phyloP scores from a whole-genome alignment of 2,329 filamentous ascomycete genomes.

The Fusarium metavorans region DNA sequence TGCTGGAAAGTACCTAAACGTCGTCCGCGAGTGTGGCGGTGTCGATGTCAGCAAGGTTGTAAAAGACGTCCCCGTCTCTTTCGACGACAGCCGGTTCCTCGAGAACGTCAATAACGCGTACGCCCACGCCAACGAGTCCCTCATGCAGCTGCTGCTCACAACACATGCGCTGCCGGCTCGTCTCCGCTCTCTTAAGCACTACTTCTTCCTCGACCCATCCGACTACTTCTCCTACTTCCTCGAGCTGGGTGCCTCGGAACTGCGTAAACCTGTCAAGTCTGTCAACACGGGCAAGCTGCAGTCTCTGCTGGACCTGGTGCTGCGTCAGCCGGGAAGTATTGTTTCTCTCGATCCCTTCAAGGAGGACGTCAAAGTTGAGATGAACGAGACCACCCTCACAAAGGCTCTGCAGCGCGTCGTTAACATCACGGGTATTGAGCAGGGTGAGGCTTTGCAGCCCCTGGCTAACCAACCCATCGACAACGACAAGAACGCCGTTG shows the following conservation, averaged over 20 bases:
- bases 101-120: slow-evolving; percentile 98
- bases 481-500: slow-evolving; percentile 86
- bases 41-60: slow-evolving; percentile 93
- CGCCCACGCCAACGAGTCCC: slow-evolving; percentile 92
- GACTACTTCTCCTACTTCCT: slow-evolving; percentile 99
- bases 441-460: slow-evolving; percentile 84
- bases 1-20: slow-evolving; percentile 97
- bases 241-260: slow-evolving; percentile 88
- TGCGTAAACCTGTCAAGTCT: slow-evolving; percentile 87
- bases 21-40: slow-evolving; percentile 95
- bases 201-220: slow-evolving; percentile 97
- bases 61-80: slow-evolving; percentile 88
- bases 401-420: slow-evolving; percentile 97
- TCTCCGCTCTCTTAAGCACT: slow-evolving; percentile 93
- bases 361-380: slow-evolving; percentile 96
- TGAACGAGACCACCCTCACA: slow-evolving; percentile 94
- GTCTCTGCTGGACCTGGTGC: slow-evolving; percentile 92
- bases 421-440: slow-evolving; percentile 94
- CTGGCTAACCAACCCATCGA: slow-evolving; percentile 77
- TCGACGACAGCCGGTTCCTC: slow-evolving; percentile 91
- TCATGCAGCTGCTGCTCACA: slow-evolving; percentile 90
- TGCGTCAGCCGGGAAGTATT: slow-evolving; percentile 95
- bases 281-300: slow-evolving; percentile 96
- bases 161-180: slow-evolving; percentile 91
- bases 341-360: slow-evolving; percentile 97